Conservation (phyloP, 208 protist species). For the Naegleria gruberi region DNA sequence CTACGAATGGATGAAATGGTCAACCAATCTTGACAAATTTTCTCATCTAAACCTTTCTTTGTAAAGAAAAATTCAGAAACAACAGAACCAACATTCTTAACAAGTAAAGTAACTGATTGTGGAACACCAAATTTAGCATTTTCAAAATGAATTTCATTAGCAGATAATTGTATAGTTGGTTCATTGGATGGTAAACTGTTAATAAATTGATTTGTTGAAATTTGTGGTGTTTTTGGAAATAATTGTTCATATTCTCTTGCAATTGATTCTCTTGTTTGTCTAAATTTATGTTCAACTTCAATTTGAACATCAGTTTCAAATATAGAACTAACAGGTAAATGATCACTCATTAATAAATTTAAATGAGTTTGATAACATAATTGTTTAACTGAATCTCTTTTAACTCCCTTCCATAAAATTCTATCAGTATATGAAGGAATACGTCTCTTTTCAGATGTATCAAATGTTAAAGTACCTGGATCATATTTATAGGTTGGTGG, state of each 20-base stretch:
- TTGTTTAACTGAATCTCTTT: background rate
- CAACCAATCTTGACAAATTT: background rate
- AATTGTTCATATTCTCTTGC: background rate
- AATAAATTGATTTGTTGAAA: background rate
- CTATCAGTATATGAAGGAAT: slow-evolving; percentile 25
- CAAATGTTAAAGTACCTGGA: slow-evolving; percentile 12
- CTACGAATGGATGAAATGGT: background rate
- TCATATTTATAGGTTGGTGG: slow-evolving; percentile 41
- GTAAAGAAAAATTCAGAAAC: background rate
- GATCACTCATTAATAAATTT: slow-evolving; percentile 6
- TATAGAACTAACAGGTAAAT: background rate
- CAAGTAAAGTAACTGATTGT: background rate
- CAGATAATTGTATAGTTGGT: background rate
- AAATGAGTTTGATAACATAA: background rate
- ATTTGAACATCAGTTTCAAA: background rate
- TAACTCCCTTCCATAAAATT: slow-evolving; percentile 17
- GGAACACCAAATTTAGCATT: background rate
- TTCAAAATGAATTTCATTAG: background rate
- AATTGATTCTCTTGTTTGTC: background rate
- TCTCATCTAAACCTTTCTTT: background rate
- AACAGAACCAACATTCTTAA: background rate
- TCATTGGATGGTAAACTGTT: background rate
- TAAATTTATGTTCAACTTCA: background rate
- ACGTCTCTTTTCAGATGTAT: slow-evolving; percentile 21
- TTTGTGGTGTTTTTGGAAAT: background rate